A percentile compares a stretch with the other conserved stretches of the same genome.
These are phyloP conservation scores for Adansonia madagascariensis DNA, from an alignment of 441 rosid species.

Conservation along the genomic window DNA sequence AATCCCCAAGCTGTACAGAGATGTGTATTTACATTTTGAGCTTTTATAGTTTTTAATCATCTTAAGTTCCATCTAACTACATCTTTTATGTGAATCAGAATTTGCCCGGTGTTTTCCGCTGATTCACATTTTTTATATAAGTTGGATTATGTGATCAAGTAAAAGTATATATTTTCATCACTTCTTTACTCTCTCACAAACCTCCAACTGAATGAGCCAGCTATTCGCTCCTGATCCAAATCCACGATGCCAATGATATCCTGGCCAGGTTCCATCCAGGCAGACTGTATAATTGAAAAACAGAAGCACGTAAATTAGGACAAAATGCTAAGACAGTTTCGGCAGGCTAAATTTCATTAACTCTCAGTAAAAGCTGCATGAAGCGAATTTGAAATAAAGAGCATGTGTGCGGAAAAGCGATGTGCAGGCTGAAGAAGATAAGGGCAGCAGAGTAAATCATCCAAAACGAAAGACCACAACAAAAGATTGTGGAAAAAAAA, in stretches of 20 bases:
- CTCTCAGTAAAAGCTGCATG: not conserved
- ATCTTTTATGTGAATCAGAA: too few species aligned
- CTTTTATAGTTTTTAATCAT: too few species aligned
- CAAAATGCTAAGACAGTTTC: slow-evolving; percentile 18
- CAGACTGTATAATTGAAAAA: slow-evolving; percentile 61
- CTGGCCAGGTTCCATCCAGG: slow-evolving; percentile 96
- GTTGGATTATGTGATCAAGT: not conserved
- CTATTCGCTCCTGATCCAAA: slow-evolving; percentile 80
- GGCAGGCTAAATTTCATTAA: slow-evolving; percentile 16
- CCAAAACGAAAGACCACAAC: not conserved
- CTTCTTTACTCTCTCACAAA: slow-evolving; percentile 29
- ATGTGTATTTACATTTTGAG: too few species aligned
- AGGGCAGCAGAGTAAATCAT: not conserved
- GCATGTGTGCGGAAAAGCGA: not conserved
- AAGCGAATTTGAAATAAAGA: not conserved
- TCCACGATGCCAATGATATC: slow-evolving; percentile 89
- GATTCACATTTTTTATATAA: not conserved
- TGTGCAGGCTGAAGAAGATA: not conserved
- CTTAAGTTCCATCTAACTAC: too few species aligned
- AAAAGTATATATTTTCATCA: not conserved
- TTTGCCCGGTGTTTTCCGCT: too few species aligned
- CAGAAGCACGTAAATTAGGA: slow-evolving; percentile 22
- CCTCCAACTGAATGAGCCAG: slow-evolving; percentile 98
- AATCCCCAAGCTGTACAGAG: too few species aligned
- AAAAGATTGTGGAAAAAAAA: not conserved